phyloP scores from a whole-genome alignment of 306 rosid genomes.

The Lablab purpureus region DNA sequence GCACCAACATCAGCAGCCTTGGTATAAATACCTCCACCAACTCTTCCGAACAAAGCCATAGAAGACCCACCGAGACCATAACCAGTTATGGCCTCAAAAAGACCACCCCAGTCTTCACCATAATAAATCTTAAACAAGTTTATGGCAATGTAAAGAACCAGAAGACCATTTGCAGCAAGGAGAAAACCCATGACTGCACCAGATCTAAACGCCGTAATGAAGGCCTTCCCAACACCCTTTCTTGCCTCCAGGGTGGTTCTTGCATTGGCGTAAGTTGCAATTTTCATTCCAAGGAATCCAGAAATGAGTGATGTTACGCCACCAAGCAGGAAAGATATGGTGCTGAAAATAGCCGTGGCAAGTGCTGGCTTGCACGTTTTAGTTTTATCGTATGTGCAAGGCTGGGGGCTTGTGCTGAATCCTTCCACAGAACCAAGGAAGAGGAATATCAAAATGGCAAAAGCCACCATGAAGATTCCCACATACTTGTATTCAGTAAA shows the following conservation, averaged over 20 bases:
- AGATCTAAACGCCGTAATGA: conserved; percentile 86
- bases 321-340: conserved; percentile 84
- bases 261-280: conserved; percentile 97
- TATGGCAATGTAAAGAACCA: conserved; percentile 85
- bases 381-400: conserved; percentile 71
- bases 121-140: conserved; percentile 84
- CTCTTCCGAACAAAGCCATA: conserved; percentile 99
- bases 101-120: conserved; percentile 97
- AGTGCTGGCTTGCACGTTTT: conserved; percentile 89
- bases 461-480: conserved; percentile 84
- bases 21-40: conserved; percentile 97
- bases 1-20: conserved; percentile 99
- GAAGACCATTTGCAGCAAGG: conserved; percentile 93
- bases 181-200: conserved; percentile 99
- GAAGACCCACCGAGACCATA: conserved; percentile 99
- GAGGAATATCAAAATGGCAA: conserved; percentile 83
- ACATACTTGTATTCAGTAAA: conserved; percentile 84
- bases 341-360: conserved; percentile 86
- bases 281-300: conserved; percentile 98
- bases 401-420: conserved; percentile 76
- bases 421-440: conserved; percentile 98
- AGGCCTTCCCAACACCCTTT: conserved; percentile 97
- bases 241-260: conserved; percentile 94
- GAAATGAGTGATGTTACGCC: conserved; percentile 83
- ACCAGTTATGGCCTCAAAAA: conserved; percentile 96